Conservation (phyloP, 2,329 filamentous ascomycete species). For the Phoma sp. region DNA sequence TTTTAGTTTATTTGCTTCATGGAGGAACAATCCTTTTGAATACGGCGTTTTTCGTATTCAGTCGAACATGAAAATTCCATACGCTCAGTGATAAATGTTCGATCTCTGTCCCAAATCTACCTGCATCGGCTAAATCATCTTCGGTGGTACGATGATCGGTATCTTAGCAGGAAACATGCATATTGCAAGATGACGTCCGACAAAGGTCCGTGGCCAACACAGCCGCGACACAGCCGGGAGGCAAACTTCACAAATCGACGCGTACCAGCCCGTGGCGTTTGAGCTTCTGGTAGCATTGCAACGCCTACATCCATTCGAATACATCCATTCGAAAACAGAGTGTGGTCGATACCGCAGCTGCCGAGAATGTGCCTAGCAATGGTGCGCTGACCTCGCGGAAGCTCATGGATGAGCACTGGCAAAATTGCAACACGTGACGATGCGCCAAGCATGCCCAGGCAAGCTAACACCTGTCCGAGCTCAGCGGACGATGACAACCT, state of each 20-base stretch:
- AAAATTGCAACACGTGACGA: slow-evolving; percentile 2
- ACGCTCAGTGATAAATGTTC: not conserved
- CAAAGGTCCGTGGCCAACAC: slow-evolving; percentile 13
- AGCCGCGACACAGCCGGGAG: slow-evolving; percentile 16
- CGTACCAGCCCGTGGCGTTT: not conserved
- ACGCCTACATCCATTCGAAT: no score
- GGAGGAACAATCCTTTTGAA: not conserved
- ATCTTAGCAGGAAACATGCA: slow-evolving; percentile 9
- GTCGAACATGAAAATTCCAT: not conserved
- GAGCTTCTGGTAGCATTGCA: not conserved
- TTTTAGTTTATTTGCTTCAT: not conserved
- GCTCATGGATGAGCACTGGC: not conserved
- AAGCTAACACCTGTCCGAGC: not conserved
- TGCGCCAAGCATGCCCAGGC: slow-evolving; percentile 7
- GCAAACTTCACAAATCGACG: slow-evolving; percentile 10
- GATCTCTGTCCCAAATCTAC: not conserved
- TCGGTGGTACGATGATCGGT: slow-evolving; percentile 4
- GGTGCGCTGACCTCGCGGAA: not conserved
- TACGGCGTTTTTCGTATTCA: slow-evolving; percentile 7
- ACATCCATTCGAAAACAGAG: no score
- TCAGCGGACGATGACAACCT: slow-evolving; percentile 4
- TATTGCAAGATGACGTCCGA: slow-evolving; percentile 17
- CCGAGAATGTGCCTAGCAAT: not conserved
- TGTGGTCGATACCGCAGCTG: not conserved
- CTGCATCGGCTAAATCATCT: slow-evolving; percentile 4